Evolutionary conservation across 2,329 filamentous ascomycete genomes (phyloP).

Genomic region (Hyphodiscus sp.): DNA sequence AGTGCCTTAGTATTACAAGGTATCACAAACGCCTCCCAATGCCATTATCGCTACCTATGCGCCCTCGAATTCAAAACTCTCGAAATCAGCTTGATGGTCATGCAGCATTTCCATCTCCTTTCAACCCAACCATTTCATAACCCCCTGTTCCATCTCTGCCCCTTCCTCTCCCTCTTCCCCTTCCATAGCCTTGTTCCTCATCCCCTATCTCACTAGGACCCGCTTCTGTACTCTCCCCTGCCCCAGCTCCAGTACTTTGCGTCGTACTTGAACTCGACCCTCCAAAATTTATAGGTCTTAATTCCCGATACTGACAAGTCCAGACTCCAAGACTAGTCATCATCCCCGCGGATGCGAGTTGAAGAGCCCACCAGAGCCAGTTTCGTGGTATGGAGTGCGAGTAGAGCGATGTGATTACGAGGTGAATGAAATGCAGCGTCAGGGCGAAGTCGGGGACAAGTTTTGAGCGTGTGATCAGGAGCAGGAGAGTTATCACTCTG

Average conservation of each 20-base stretch:
- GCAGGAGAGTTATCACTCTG: slow-evolving; percentile 76
- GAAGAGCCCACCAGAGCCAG: slow-evolving; percentile 78
- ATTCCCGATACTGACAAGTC: slow-evolving; percentile 85
- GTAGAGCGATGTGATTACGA: slow-evolving; percentile 72
- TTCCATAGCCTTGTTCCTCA: slow-evolving; percentile 32
- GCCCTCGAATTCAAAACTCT: slow-evolving; percentile 1
- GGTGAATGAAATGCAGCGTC: slow-evolving; percentile 78
- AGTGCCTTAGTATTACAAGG: slow-evolving; percentile 5
- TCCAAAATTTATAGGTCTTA: slow-evolving; percentile 83
- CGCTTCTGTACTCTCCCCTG: slow-evolving; percentile 14
- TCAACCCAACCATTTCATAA: slow-evolving; percentile 60
- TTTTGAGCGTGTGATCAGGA: slow-evolving; percentile 82
- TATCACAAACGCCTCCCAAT: slow-evolving; percentile 16
- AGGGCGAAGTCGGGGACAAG: slow-evolving; percentile 92
- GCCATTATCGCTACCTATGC: slow-evolving; percentile 6
- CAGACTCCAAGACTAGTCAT: slow-evolving; percentile 75
- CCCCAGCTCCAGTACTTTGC: slow-evolving; percentile 13
- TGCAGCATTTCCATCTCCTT: slow-evolving; percentile 27
- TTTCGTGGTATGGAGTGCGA: slow-evolving; percentile 69
- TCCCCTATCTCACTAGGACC: slow-evolving; percentile 17
- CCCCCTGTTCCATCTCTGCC: slow-evolving; percentile 49
- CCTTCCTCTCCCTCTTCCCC: slow-evolving; percentile 45
- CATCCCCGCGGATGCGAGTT: slow-evolving; percentile 51
- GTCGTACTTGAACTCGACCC: slow-evolving; percentile 39
- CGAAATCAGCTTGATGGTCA: slow-evolving; percentile 8